phyloP scores from a whole-genome alignment of 768 basidiomycete genomes.

The Mycena galericulata region DNA sequence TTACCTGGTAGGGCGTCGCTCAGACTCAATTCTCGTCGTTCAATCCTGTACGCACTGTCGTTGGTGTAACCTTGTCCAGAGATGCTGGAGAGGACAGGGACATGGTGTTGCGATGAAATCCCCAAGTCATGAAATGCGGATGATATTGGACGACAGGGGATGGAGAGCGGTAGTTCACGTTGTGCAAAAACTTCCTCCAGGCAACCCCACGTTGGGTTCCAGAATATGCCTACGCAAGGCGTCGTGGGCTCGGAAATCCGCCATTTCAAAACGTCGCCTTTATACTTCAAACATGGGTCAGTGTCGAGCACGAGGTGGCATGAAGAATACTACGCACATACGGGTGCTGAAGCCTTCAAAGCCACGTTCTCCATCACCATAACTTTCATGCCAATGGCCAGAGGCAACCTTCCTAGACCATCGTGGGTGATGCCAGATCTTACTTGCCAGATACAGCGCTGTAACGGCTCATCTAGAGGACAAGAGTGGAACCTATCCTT shows the following conservation, averaged over 20 bases:
- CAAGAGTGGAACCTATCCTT: no score
- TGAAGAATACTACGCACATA: neutral
- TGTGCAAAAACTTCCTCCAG: neutral
- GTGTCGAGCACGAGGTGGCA: neutral
- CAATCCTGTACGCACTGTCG: no score
- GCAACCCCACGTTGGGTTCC: neutral
- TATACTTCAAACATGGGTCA: neutral
- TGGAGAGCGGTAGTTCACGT: neutral
- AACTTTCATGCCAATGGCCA: no score
- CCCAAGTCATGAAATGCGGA: neutral
- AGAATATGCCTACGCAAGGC: neutral
- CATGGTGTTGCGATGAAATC: neutral
- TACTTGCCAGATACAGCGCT: no score
- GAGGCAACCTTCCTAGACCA: no score
- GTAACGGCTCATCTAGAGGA: no score
- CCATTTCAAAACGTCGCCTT: neutral
- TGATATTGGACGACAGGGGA: neutral
- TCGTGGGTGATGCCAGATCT: no score
- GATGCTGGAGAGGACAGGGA: neutral
- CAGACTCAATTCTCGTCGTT: neutral
- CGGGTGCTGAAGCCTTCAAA: no score
- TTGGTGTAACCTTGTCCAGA: neutral
- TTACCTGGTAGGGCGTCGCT: neutral
- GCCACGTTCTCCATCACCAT: no score
- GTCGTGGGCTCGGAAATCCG: neutral